Evolutionary conservation across 2,329 filamentous ascomycete species (phyloP).

Genomic region (Neonectria punicea): DNA sequence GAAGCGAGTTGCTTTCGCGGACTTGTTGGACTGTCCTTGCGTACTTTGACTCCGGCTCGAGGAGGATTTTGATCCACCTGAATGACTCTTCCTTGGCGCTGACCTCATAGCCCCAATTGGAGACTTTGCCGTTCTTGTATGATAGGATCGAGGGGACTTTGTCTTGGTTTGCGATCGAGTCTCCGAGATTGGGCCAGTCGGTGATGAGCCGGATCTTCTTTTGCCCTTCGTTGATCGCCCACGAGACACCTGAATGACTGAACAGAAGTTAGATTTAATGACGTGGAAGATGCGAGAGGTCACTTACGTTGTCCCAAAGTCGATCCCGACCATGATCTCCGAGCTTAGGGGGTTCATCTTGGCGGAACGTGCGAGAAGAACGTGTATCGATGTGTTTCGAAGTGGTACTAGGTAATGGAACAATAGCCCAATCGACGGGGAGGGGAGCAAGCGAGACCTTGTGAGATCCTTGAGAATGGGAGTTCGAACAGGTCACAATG

Average conservation of each 20-base stretch:
- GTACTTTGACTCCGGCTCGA: neutral
- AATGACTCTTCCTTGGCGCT: neutral
- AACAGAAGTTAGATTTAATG: no score
- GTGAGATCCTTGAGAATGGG: no score
- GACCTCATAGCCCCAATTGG: neutral
- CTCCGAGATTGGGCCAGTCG: slow-evolving; percentile 1
- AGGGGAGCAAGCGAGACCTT: no score
- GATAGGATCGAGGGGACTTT: neutral
- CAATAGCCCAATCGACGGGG: no score
- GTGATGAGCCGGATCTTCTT: neutral
- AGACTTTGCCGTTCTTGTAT: neutral
- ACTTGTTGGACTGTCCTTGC: neutral
- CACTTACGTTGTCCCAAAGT: slow-evolving; percentile 4
- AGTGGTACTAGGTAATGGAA: no score
- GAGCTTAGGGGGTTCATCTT: neutral
- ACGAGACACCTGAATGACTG: slow-evolving; percentile 2
- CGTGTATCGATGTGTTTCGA: no score
- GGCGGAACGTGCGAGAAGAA: neutral
- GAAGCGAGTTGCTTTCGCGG: neutral
- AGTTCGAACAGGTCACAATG: no score
- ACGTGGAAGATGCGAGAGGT: no score
- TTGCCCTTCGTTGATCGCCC: neutral
- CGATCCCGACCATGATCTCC: neutral
- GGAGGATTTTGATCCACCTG: neutral
- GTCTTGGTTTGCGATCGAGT: neutral